Evolutionary conservation across 129 eudicot genomes (phyloP).

Genomic region (Escallonia herrerae): DNA sequence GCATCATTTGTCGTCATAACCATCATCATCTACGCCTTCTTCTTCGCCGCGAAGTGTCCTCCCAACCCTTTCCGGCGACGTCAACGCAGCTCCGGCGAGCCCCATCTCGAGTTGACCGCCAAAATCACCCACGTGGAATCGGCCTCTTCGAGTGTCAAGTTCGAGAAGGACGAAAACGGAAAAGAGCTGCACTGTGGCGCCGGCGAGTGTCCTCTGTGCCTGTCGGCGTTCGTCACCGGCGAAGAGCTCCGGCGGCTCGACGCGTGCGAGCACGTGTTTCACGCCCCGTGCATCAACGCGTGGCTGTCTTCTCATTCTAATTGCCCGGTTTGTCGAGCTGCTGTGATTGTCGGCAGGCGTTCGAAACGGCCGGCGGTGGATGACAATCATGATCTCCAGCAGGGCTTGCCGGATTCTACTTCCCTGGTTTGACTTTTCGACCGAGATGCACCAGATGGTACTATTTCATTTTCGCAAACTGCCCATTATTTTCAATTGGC

Average conservation of each 20-base stretch:
- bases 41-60: slow-evolving; percentile 20
- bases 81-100: slow-evolving; percentile 8
- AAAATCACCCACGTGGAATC: slow-evolving; percentile 4
- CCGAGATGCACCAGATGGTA: no score
- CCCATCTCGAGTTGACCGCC: background rate
- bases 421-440: slow-evolving; percentile 14
- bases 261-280: slow-evolving; percentile 33
- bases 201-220: slow-evolving; percentile 41
- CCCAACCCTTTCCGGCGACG: slow-evolving; percentile 14
- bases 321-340: slow-evolving; percentile 43
- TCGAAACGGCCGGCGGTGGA: slow-evolving; percentile 1
- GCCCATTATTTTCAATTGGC: no score
- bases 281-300: slow-evolving; percentile 28
- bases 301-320: slow-evolving; percentile 35
- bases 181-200: slow-evolving; percentile 6
- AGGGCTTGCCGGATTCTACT: slow-evolving; percentile 45
- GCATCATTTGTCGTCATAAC: slow-evolving; percentile 21
- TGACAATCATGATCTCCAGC: slow-evolving; percentile 27
- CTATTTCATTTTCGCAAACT: no score
- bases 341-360: slow-evolving; percentile 17
- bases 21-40: slow-evolving; percentile 25
- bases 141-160: slow-evolving; percentile 17
- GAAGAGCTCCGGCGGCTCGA: slow-evolving; percentile 28
- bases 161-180: slow-evolving; percentile 6
- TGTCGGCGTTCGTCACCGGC: slow-evolving; percentile 33